A percentile compares a stretch with the other conserved stretches of the same genome.
phyloP scores from a whole-genome alignment of 805 yeast genomes.

The Candida oleophila region DNA sequence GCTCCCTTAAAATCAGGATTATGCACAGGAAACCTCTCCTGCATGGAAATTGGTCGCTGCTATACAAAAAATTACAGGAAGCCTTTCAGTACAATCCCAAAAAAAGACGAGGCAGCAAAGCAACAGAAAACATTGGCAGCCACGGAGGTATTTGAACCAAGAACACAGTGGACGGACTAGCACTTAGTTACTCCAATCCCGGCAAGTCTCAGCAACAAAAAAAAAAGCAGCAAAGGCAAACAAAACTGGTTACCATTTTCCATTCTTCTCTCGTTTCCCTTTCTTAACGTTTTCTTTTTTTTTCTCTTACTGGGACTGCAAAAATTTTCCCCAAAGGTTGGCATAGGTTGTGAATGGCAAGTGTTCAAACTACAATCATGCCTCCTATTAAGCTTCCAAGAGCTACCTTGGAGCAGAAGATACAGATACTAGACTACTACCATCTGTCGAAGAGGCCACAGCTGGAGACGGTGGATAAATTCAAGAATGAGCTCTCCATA shows the following conservation, averaged over 20 bases:
- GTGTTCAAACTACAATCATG: conserved; percentile 10
- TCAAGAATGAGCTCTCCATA: conserved; percentile 49
- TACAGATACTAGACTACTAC: conserved; percentile 51
- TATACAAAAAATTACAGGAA: not conserved
- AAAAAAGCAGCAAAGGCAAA: no score
- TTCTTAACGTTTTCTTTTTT: not conserved
- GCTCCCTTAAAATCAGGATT: not conserved
- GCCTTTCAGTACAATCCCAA: not conserved
- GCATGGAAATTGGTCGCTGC: not conserved
- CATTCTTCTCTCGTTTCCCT: not conserved
- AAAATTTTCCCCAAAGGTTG: not conserved
- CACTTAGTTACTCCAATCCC: not conserved
- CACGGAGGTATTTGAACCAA: not conserved
- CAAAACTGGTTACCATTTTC: no score
- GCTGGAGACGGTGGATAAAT: conserved; percentile 55
- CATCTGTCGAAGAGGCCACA: conserved; percentile 52
- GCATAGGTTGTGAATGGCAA: not conserved
- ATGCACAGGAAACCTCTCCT: conserved; percentile 1
- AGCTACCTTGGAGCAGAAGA: conserved; percentile 59
- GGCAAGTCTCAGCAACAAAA: not conserved
- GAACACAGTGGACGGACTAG: no score
- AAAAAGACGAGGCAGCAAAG: not conserved
- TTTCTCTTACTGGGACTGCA: not conserved
- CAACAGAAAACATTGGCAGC: not conserved
- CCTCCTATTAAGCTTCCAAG: conserved; percentile 36